Percentiles rank a stretch among this genome's conserved stretches.
Evolutionary conservation across 441 rosid genomes (phyloP).

Genomic region (Gossypium trilobum): DNA sequence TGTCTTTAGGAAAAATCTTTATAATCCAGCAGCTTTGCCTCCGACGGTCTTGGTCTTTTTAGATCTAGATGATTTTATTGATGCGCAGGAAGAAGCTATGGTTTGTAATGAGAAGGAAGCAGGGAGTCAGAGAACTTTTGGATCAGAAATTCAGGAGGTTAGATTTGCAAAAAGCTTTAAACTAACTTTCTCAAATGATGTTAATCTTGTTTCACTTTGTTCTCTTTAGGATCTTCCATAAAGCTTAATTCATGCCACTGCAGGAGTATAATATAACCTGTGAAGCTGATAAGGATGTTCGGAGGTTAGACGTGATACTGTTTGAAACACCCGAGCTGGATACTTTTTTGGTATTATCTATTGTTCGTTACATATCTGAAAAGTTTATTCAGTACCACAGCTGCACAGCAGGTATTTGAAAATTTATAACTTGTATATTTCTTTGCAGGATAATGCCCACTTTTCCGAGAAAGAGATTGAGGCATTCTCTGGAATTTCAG

Average conservation of each 20-base stretch:
- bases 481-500: conserved; percentile 35
- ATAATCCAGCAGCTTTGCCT: background rate
- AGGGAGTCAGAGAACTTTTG: conserved; percentile 5
- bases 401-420: background rate
- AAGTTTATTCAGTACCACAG: background rate
- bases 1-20: background rate
- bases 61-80: conserved; percentile 4
- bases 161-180: conserved; percentile 16
- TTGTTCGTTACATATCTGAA: conserved; percentile 3
- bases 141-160: conserved; percentile 25
- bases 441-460: conserved; percentile 38
- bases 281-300: conserved; percentile 24
- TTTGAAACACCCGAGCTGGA: conserved; percentile 63
- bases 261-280: conserved; percentile 34
- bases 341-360: conserved; percentile 37
- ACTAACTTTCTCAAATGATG: background rate
- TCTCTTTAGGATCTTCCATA: background rate
- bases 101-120: conserved; percentile 20
- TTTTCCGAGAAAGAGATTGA: conserved; percentile 28
- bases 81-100: conserved; percentile 23
- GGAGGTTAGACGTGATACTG: conserved; percentile 25
- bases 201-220: conserved; percentile 6
- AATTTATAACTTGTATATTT: conserved; percentile 11
- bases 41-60: background rate
- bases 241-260: conserved; percentile 19